phyloP scores from a whole-genome alignment of 805 yeast genomes.

The Maudiozyma turicensis region DNA sequence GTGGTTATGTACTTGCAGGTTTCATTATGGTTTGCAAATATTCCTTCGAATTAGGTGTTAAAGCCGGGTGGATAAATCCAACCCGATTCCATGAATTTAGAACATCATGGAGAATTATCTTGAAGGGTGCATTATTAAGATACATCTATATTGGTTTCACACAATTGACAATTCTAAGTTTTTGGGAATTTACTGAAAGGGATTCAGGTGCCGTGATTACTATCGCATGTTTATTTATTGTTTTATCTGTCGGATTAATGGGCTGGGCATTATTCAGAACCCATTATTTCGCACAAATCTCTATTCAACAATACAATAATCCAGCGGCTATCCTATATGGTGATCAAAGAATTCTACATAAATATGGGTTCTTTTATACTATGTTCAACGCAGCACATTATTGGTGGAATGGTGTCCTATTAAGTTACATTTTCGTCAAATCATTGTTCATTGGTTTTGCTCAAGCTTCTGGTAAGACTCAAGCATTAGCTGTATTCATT shows the following conservation, averaged over 20 bases:
- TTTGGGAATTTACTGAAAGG: constrained; percentile 75
- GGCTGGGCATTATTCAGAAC: constrained; percentile 61
- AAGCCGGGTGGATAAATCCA: constrained; percentile 42
- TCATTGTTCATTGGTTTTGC: constrained; percentile 67
- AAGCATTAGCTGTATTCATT: constrained; percentile 66
- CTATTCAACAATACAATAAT: constrained; percentile 53
- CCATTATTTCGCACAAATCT: constrained; percentile 47
- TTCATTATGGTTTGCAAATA: constrained; percentile 47
- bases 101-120: constrained; percentile 44
- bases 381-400: constrained; percentile 75
- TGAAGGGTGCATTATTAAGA: constrained; percentile 73
- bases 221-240: constrained; percentile 60
- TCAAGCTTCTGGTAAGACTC: constrained; percentile 74
- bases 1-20: constrained; percentile 63
- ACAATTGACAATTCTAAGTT: constrained; percentile 64
- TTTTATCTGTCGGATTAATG: constrained; percentile 52
- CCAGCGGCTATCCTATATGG: constrained; percentile 87
- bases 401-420: constrained; percentile 69
- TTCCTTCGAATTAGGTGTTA: constrained; percentile 37
- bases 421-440: constrained; percentile 55
- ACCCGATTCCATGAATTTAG: constrained; percentile 41
- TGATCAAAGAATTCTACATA: constrained; percentile 57
- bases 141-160: constrained; percentile 80
- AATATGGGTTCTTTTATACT: constrained; percentile 82
- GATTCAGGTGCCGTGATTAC: constrained; percentile 89